Conservation (phyloP, 2,329 filamentous ascomycete species). For the Fusarium equiseti region DNA sequence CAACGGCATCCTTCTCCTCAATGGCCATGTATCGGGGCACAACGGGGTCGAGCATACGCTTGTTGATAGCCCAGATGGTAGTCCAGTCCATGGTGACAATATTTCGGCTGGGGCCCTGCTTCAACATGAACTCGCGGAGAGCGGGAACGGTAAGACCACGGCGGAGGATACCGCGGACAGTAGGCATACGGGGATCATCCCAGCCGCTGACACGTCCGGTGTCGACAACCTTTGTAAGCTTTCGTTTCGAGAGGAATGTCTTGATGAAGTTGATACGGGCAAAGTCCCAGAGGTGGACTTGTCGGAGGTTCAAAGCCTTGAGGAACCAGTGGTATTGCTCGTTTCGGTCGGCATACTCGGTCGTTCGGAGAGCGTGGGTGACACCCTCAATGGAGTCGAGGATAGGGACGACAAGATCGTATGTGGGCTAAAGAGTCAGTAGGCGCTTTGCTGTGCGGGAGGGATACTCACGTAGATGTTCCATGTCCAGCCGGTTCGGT, state of each 20-base stretch:
- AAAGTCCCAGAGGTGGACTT: constrained; percentile 89
- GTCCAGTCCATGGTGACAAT: constrained; percentile 89
- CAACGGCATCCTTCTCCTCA: constrained; percentile 76
- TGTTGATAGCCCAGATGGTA: constrained; percentile 79
- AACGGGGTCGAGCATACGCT: constrained; percentile 84
- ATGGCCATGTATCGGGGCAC: constrained; percentile 81
- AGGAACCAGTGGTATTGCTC: constrained; percentile 90
- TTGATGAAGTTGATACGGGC: constrained; percentile 85
- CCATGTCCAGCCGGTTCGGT: constrained; percentile 83
- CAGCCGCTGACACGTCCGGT: constrained; percentile 82
- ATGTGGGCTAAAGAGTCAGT: constrained; percentile 67
- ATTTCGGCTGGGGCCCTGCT: constrained; percentile 86
- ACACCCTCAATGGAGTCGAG: constrained; percentile 85
- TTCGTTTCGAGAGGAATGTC: constrained; percentile 87
- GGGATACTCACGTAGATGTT: constrained; percentile 72
- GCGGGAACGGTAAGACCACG: constrained; percentile 84
- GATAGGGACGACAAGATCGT: constrained; percentile 87
- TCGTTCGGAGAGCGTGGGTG: constrained; percentile 85
- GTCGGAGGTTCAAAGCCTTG: constrained; percentile 77
- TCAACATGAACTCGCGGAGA: constrained; percentile 84
- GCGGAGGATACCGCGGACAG: constrained; percentile 81
- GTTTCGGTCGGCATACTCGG: constrained; percentile 89
- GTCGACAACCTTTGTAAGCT: constrained; percentile 86
- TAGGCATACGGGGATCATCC: constrained; percentile 90
- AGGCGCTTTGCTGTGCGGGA: too few species aligned